Conservation (phyloP, 2,329 filamentous ascomycete genomes). For the Ascomycota sp. region DNA sequence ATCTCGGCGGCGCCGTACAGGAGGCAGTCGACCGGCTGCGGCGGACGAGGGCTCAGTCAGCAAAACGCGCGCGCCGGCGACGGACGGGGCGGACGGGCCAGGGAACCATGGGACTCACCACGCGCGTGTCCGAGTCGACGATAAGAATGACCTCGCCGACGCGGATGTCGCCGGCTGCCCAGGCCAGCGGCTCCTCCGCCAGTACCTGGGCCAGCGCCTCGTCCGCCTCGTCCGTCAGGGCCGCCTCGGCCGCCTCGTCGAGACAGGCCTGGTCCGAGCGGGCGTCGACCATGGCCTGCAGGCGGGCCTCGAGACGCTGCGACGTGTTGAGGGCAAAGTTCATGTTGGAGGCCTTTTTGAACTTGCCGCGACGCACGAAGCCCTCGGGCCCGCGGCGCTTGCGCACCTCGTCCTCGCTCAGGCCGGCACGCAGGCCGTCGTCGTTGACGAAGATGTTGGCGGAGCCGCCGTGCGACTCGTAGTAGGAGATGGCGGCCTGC, state of each 20-base stretch:
- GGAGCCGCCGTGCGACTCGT: slow-evolving; percentile 23
- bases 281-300: slow-evolving; percentile 17
- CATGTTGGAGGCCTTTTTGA: slow-evolving; percentile 61
- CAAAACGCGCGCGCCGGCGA: too few species aligned
- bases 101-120: too few species aligned
- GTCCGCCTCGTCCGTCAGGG: slow-evolving; percentile 8
- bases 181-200: slow-evolving; percentile 30
- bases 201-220: slow-evolving; percentile 28
- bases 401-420: slow-evolving; percentile 20
- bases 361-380: slow-evolving; percentile 39
- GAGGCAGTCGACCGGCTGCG: slow-evolving; percentile 57
- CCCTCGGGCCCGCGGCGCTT: slow-evolving; percentile 21
- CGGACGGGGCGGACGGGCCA: too few species aligned
- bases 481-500: slow-evolving; percentile 27
- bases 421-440: slow-evolving; percentile 34
- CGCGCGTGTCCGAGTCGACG: slow-evolving; percentile 63
- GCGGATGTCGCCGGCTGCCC: slow-evolving; percentile 72
- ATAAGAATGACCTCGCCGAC: slow-evolving; percentile 62
- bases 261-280: too few species aligned
- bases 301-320: slow-evolving; percentile 38
- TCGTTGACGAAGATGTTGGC: slow-evolving; percentile 40
- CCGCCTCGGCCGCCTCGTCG: slow-evolving; percentile 4
- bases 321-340: slow-evolving; percentile 46
- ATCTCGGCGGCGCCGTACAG: slow-evolving; percentile 65
- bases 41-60: too few species aligned